These are phyloP conservation scores for Peterozyma toletana DNA, from an alignment of 805 yeast species.

Conservation along the genomic window DNA sequence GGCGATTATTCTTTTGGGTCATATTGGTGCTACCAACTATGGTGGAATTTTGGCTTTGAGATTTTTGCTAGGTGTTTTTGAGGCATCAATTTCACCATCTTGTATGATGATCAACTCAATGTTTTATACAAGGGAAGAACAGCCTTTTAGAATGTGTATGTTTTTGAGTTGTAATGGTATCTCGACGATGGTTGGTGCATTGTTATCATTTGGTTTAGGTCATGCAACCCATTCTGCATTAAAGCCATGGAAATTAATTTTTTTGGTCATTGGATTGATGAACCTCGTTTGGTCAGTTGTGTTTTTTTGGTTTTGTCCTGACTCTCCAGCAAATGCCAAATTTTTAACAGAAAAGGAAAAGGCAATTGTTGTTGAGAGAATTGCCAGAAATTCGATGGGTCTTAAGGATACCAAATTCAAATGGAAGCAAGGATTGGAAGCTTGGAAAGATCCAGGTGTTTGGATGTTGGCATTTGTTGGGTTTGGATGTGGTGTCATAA, in stretches of 20 bases:
- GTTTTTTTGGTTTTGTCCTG: constrained; percentile 17
- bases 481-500: constrained; percentile 20
- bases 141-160: constrained; percentile 46
- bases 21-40: constrained; percentile 36
- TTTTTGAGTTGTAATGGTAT: constrained; percentile 42
- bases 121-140: constrained; percentile 35
- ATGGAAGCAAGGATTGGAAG: constrained; percentile 16
- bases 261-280: constrained; percentile 49
- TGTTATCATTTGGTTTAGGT: constrained; percentile 28
- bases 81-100: constrained; percentile 34
- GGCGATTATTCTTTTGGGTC: constrained; percentile 40
- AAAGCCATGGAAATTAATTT: constrained; percentile 47
- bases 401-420: constrained; percentile 18
- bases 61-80: constrained; percentile 45
- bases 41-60: constrained; percentile 40
- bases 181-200: constrained; percentile 34
- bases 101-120: constrained; percentile 41
- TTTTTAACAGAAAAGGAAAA: constrained; percentile 28
- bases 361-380: constrained; percentile 42
- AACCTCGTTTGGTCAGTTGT: constrained; percentile 20
- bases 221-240: constrained; percentile 18
- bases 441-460: constrained; percentile 15
- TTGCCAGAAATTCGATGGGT: constrained; percentile 24
- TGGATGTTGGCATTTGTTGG: constrained; percentile 17
- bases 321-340: constrained; percentile 27